Base-by-base conservation (phyloP, 345 rosid species). In the Gossypioides kirkii region DNA sequence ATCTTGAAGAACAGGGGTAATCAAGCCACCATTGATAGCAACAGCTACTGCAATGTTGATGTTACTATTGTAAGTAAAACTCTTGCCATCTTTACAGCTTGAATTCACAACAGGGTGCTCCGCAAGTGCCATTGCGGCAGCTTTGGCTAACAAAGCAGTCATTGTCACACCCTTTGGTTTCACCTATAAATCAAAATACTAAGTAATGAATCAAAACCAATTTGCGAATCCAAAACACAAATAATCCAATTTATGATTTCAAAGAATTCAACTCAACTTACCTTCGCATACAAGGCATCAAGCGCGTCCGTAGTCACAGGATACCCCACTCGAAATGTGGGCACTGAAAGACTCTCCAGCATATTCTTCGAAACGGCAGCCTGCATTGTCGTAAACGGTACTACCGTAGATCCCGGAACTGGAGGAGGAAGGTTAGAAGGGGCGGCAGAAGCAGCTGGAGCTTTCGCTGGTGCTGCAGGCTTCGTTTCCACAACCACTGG, bases 81-180 rank as follows among this genome's bases (percentile, higher is more conserved):
- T 88, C 85, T 87, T 95, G 17, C 99, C 97, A 64, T 92, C 94
- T 84, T 86, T 95, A 69, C 97, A 95, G 81, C 82, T 87, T 16
- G 99, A 86, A 20, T 92, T 92, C 75, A 94, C 97, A 74, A 94
- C 96, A 32, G 98, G 97, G 73, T 92, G 97, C 82, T 90, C 94
- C 68, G 74, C 97, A 62, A 95, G 88, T 43, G 98, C 92, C 97
- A 95, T 88, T 68, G 98, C 99, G 9, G 90, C 89, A 68, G 98
- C 99, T 80, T 95, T 95, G 9, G 99, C 97, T 76, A 95, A 79
- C 69, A 95, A 75, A 6, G 94, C 97, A 23, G 97, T 95, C 98
- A 94, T 92, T 28, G 98, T 90, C 42, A 92, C 98, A 67, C 98
- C 98, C 84, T 92, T 92, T 25, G 91, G 93, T 80, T 94, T 92